Conservation (phyloP, 1,284 basidiomycete genomes). For the Lignosus rhinocerotis region DNA sequence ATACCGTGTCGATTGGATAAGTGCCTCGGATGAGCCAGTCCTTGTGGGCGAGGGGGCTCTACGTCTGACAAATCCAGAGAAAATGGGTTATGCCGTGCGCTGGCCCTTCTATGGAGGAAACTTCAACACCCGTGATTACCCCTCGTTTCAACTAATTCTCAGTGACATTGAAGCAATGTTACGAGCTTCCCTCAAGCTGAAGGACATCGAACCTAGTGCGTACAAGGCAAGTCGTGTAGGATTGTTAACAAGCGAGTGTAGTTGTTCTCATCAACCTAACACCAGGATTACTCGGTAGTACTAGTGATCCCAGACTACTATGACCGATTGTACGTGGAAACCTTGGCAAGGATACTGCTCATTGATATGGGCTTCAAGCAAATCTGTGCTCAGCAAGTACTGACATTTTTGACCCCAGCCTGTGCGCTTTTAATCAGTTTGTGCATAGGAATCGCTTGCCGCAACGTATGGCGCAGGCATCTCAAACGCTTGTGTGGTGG, state of each 20-base stretch:
- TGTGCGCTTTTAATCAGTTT: neutral
- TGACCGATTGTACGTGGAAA: slow-evolving; percentile 81
- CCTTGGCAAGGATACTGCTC: slow-evolving; percentile 77
- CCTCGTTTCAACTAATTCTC: slow-evolving; percentile 66
- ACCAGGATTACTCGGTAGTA: slow-evolving; percentile 83
- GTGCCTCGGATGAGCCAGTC: slow-evolving; percentile 46
- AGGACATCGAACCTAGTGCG: slow-evolving; percentile 54
- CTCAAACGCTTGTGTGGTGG: slow-evolving; percentile 92
- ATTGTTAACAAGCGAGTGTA: neutral
- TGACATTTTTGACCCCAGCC: slow-evolving; percentile 14
- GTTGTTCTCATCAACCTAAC: neutral
- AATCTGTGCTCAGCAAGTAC: slow-evolving; percentile 85
- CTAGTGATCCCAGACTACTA: slow-evolving; percentile 94
- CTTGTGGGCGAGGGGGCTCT: slow-evolving; percentile 82
- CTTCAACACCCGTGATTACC: slow-evolving; percentile 82
- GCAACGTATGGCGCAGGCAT: slow-evolving; percentile 96
- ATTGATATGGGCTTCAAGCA: slow-evolving; percentile 89
- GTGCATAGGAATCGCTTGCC: slow-evolving; percentile 79
- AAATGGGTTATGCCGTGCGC: slow-evolving; percentile 66
- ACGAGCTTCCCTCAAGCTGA: slow-evolving; percentile 57
- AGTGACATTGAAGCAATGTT: slow-evolving; percentile 81
- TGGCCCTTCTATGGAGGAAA: slow-evolving; percentile 79
- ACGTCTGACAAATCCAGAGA: slow-evolving; percentile 66
- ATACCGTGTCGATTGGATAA: slow-evolving; percentile 81
- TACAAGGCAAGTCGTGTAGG: slow-evolving; percentile 52